Evolutionary conservation across 768 basidiomycete genomes (phyloP).

Genomic region (Paxillus rubicundulus): DNA sequence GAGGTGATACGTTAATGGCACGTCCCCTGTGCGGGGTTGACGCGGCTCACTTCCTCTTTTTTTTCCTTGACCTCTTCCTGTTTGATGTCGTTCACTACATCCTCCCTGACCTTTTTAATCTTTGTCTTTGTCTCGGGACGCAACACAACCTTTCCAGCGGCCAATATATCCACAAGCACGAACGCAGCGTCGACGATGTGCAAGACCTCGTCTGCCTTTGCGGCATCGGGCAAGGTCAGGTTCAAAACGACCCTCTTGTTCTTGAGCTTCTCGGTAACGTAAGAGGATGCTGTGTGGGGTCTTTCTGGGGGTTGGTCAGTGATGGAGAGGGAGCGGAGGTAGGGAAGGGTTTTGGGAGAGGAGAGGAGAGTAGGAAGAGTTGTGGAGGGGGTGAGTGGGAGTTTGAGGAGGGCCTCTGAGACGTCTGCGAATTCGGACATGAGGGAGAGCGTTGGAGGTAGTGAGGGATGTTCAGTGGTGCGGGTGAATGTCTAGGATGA

Average conservation of each 20-base stretch:
- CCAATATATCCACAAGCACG: slow-evolving; percentile 68
- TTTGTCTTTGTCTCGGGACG: slow-evolving; percentile 83
- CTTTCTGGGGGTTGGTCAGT: slow-evolving; percentile 83
- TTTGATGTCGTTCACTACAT: slow-evolving; percentile 64
- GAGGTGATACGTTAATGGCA: background rate
- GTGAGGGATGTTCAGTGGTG: slow-evolving; percentile 58
- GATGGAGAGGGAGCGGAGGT: slow-evolving; percentile 86
- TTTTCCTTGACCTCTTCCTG: slow-evolving; percentile 66
- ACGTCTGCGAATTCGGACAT: slow-evolving; percentile 91
- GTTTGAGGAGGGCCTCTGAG: slow-evolving; percentile 74
- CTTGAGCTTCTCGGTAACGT: slow-evolving; percentile 40
- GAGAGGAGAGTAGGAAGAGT: slow-evolving; percentile 58
- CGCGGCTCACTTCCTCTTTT: slow-evolving; percentile 58
- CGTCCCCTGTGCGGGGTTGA: background rate
- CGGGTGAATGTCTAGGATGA: slow-evolving; percentile 74
- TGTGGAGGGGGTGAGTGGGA: slow-evolving; percentile 34
- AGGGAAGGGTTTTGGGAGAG: slow-evolving; percentile 61
- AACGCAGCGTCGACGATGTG: slow-evolving; percentile 69
- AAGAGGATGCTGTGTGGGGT: slow-evolving; percentile 50
- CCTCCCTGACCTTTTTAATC: slow-evolving; percentile 70
- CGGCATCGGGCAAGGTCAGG: slow-evolving; percentile 51
- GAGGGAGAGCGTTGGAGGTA: slow-evolving; percentile 64
- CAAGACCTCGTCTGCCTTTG: slow-evolving; percentile 44
- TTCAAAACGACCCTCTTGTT: slow-evolving; percentile 76
- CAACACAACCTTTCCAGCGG: slow-evolving; percentile 45